Percentiles rank a stretch among this genome's conserved stretches.
Evolutionary conservation across 2,329 filamentous ascomycete species (phyloP).

Genomic region (Microdochium nivale): DNA sequence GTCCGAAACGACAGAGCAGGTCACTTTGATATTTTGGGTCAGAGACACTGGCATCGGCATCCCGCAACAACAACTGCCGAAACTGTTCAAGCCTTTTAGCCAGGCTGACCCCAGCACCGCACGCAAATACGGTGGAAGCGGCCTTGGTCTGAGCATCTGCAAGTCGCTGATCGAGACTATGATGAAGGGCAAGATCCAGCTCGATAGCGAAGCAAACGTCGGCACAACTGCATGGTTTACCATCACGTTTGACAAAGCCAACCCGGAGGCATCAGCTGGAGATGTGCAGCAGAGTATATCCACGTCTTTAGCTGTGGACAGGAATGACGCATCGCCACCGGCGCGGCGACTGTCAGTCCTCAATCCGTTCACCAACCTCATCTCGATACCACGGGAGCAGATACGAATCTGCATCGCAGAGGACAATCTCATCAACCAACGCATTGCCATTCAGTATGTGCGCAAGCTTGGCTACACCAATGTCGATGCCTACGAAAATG

Average conservation of each 20-base stretch:
- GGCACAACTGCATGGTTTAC: conserved; percentile 73
- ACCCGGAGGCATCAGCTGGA: conserved; percentile 47
- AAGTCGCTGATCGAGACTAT: conserved; percentile 90
- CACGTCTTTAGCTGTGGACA: conserved; percentile 30
- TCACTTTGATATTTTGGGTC: conserved; percentile 77
- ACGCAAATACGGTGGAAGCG: conserved; percentile 84
- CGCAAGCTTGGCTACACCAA: conserved; percentile 71
- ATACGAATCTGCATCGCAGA: conserved; percentile 89
- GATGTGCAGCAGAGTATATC: conserved; percentile 33
- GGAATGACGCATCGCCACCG: conserved; percentile 19
- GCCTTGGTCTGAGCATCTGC: conserved; percentile 86
- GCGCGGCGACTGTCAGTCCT: conserved; percentile 29
- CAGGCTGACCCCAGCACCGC: conserved; percentile 89
- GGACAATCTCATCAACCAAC: conserved; percentile 91
- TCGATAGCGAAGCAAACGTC: conserved; percentile 65
- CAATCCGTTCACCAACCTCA: conserved; percentile 55
- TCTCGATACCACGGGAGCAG: conserved; percentile 64
- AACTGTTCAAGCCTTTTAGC: conserved; percentile 86
- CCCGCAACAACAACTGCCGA: conserved; percentile 69
- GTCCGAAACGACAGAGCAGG: conserved; percentile 58
- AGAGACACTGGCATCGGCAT: conserved; percentile 90
- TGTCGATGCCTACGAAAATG: conserved; percentile 85
- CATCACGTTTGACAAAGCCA: conserved; percentile 77
- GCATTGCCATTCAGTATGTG: conserved; percentile 87
- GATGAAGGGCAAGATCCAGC: conserved; percentile 76